phyloP scores from a whole-genome alignment of 176 grass and related monocot genomes.

The Oryza brachyantha region DNA sequence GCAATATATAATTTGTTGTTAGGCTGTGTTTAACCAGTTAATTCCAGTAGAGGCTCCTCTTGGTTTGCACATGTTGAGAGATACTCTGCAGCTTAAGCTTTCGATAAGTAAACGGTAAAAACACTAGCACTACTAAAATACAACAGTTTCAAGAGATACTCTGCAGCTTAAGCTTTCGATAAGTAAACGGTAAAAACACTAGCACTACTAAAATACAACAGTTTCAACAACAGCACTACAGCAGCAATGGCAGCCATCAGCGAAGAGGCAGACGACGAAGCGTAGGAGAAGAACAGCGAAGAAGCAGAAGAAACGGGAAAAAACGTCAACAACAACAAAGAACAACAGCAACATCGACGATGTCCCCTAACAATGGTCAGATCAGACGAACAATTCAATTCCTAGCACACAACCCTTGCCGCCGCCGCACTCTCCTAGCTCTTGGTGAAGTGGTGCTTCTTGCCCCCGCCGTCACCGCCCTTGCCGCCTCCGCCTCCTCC shows the following conservation, averaged over 20 bases:
- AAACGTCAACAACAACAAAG: conserved; percentile 27
- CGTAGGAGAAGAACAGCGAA: background rate
- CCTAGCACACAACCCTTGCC: background rate
- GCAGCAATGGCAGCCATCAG: conserved; percentile 19
- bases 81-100: background rate
- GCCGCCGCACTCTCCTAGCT: conserved; percentile 8
- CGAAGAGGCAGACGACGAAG: background rate
- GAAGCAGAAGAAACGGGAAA: background rate
- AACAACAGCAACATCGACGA: conserved; percentile 16
- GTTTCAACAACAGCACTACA: too few relatives aligned
- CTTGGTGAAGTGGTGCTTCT: conserved; percentile 57
- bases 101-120: background rate
- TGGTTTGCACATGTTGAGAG: background rate
- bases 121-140: background rate
- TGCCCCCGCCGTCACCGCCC: conserved; percentile 39
- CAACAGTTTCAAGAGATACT: background rate
- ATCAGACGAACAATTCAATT: conserved; percentile 23
- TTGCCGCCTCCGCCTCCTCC: conserved; percentile 23
- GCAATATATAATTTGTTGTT: background rate
- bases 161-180: background rate
- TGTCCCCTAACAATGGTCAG: conserved; percentile 48
- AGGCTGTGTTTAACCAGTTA: background rate
- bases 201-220: background rate
- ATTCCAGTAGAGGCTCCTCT: background rate
- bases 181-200: background rate